phyloP scores from a whole-genome alignment of 2,329 filamentous ascomycete species.

The Calonectria naviculata region DNA sequence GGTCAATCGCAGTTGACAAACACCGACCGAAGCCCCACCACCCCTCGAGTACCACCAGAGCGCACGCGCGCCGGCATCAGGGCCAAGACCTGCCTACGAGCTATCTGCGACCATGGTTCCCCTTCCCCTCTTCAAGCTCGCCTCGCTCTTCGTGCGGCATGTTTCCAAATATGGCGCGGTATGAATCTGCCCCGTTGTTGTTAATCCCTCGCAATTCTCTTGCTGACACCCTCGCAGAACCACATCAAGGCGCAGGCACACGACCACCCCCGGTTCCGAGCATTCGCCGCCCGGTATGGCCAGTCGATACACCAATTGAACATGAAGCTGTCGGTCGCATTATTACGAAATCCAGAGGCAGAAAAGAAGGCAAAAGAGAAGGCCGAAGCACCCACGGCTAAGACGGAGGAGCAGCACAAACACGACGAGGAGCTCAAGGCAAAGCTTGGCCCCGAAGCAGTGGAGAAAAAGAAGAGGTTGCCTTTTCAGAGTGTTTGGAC shows the following conservation, averaged over 20 bases:
- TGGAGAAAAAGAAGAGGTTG: slow-evolving; percentile 33
- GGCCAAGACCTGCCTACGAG: slow-evolving; percentile 31
- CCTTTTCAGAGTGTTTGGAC: slow-evolving; percentile 67
- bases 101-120: slow-evolving; percentile 64
- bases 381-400: slow-evolving; percentile 72
- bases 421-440: slow-evolving; percentile 62
- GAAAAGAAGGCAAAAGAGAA: slow-evolving; percentile 70
- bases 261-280: slow-evolving; percentile 70
- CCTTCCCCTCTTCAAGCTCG: slow-evolving; percentile 75
- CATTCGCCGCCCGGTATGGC: slow-evolving; percentile 70
- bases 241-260: slow-evolving; percentile 74
- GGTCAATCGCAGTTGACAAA: slow-evolving; percentile 6
- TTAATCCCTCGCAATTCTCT: not conserved
- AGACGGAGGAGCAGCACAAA: slow-evolving; percentile 70
- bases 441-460: slow-evolving; percentile 44
- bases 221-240: slow-evolving; percentile 58
- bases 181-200: slow-evolving; percentile 45
- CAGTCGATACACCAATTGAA: slow-evolving; percentile 75
- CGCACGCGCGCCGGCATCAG: slow-evolving; percentile 17
- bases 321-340: slow-evolving; percentile 71
- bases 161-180: slow-evolving; percentile 77
- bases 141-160: slow-evolving; percentile 71
- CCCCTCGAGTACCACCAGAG: slow-evolving; percentile 15
- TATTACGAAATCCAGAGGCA: slow-evolving; percentile 67
- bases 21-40: slow-evolving; percentile 24